phyloP scores from a whole-genome alignment of 2,329 filamentous ascomycete species.

The Xylaria sp. region DNA sequence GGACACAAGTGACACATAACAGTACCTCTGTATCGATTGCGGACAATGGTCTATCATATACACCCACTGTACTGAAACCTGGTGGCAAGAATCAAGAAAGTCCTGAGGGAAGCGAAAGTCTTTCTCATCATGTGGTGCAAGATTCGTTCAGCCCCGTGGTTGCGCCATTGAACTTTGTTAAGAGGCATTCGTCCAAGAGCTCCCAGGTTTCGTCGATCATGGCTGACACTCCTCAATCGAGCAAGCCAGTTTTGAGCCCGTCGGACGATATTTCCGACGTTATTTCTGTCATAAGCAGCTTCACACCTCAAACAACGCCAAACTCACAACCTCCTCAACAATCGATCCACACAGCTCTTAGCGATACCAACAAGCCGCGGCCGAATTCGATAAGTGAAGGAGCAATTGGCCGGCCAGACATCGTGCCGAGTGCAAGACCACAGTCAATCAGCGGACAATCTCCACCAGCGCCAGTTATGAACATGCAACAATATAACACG shows the following conservation, averaged over 20 bases:
- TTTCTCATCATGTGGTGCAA: slow-evolving; percentile 11
- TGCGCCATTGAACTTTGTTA: slow-evolving; percentile 42
- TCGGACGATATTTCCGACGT: slow-evolving; percentile 37
- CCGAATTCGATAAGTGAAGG: slow-evolving; percentile 3
- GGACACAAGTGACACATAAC: slow-evolving; percentile 41
- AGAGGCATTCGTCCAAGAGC: slow-evolving; percentile 36
- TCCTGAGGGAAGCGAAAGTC: slow-evolving; percentile 12
- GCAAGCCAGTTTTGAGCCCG: neutral
- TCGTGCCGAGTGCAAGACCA: neutral
- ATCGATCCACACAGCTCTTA: neutral
- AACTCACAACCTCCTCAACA: slow-evolving; percentile 10
- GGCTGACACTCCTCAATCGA: slow-evolving; percentile 6
- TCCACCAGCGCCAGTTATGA: neutral
- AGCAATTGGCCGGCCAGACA: neutral
- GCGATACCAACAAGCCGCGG: slow-evolving; percentile 4
- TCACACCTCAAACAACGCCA: slow-evolving; percentile 27
- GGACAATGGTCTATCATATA: slow-evolving; percentile 28
- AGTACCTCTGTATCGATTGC: slow-evolving; percentile 32
- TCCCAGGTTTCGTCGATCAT: slow-evolving; percentile 29
- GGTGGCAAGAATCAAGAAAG: slow-evolving; percentile 30
- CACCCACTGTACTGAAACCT: slow-evolving; percentile 40
- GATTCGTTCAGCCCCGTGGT: slow-evolving; percentile 25
- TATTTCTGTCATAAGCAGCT: slow-evolving; percentile 35
- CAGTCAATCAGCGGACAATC: slow-evolving; percentile 12
- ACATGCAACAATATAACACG: slow-evolving; percentile 18